Conservation (phyloP, 768 basidiomycete genomes). For the Tulasnella sp. region DNA sequence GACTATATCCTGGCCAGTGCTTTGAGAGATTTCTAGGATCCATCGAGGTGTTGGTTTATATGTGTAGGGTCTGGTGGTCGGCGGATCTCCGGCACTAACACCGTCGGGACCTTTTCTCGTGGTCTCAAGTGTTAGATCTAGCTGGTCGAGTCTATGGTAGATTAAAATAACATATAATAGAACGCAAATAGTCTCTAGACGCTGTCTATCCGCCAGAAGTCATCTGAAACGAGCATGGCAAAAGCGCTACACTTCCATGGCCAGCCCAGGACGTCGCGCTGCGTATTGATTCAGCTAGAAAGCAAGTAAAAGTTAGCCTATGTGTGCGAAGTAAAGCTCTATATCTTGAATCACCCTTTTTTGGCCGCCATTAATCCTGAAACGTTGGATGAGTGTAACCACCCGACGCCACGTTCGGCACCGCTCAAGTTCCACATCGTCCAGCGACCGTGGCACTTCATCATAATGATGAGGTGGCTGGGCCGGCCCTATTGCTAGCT, state of each 20-base stretch:
- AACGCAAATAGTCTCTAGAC: no score
- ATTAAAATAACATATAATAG: no score
- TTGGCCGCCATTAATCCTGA: background rate
- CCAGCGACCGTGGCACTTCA: background rate
- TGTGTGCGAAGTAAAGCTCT: background rate
- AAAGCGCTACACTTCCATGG: no score
- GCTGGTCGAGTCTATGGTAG: no score
- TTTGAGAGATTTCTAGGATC: no score
- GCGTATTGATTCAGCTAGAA: background rate
- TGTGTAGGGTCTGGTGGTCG: no score
- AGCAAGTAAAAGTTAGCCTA: background rate
- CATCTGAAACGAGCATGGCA: no score
- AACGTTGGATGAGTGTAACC: background rate
- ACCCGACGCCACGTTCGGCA: background rate
- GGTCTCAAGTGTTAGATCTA: no score
- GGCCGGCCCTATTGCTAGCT: background rate
- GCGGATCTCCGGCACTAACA: background rate
- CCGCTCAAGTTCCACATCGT: background rate
- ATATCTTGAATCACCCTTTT: background rate
- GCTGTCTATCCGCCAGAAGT: no score
- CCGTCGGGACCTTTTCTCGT: background rate
- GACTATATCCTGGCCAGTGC: no score
- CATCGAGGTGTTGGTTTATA: no score
- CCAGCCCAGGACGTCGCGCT: no score
- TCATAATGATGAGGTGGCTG: slow-evolving; percentile 10